Conservation (phyloP, 2,329 filamentous ascomycete genomes). For the Sarocladiaceae sp. region DNA sequence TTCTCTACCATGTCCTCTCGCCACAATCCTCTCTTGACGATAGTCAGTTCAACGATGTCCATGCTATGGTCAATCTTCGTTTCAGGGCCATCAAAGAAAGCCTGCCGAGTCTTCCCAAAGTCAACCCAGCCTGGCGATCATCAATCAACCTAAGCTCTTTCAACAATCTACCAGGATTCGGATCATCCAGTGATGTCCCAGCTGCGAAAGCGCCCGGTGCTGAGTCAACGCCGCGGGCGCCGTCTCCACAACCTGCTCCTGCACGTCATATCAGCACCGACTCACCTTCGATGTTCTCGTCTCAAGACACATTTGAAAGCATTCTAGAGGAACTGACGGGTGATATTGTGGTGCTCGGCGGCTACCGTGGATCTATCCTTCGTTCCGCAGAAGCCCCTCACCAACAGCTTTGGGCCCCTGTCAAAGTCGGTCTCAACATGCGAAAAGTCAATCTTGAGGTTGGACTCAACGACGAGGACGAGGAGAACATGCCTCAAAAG, state of each 20-base stretch:
- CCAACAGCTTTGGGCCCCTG: conserved; percentile 88
- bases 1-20: conserved; percentile 72
- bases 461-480: conserved; percentile 74
- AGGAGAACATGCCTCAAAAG: conserved; percentile 75
- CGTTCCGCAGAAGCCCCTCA: conserved; percentile 77
- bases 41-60: conserved; percentile 72
- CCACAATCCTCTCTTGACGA: conserved; percentile 80
- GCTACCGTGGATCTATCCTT: conserved; percentile 86
- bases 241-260: not conserved
- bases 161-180: no score
- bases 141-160: conserved; percentile 23
- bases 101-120: conserved; percentile 50
- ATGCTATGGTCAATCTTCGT: conserved; percentile 81
- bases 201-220: no score
- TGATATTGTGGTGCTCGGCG: conserved; percentile 83
- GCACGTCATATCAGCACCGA: not conserved
- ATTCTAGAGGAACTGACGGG: conserved; percentile 68
- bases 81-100: conserved; percentile 89
- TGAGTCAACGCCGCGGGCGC: not conserved
- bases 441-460: conserved; percentile 90
- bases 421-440: conserved; percentile 88
- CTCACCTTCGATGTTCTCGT: not conserved
- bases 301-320: conserved; percentile 36
- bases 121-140: conserved; percentile 31
- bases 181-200: not conserved